These are phyloP conservation scores for Podospora australis DNA, from an alignment of 495 filamentous ascomycete genomes.

Conservation along the genomic window DNA sequence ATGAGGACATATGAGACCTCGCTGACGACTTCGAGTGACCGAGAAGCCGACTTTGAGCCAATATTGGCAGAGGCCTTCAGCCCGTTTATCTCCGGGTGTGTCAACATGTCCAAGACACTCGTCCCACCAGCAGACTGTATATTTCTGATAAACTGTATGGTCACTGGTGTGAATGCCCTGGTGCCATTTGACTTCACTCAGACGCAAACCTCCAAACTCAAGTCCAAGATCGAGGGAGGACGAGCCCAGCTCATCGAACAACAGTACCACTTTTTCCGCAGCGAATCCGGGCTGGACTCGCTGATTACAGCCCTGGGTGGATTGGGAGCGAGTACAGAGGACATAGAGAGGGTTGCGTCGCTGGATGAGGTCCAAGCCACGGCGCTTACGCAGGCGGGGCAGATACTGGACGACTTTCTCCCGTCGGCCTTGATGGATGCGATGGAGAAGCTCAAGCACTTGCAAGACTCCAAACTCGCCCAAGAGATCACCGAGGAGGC, in stretches of 20 bases:
- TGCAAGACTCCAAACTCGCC: slow-evolving; percentile 63
- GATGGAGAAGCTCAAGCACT: slow-evolving; percentile 63
- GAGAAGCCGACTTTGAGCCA: slow-evolving; percentile 63
- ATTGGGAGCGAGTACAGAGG: slow-evolving; percentile 29
- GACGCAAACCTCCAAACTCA: slow-evolving; percentile 36
- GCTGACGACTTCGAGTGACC: slow-evolving; percentile 48
- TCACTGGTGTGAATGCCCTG: slow-evolving; percentile 49
- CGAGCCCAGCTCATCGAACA: slow-evolving; percentile 45
- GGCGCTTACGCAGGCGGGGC: slow-evolving; percentile 57
- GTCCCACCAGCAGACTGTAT: slow-evolving; percentile 54
- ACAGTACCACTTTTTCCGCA: slow-evolving; percentile 63
- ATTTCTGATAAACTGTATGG: slow-evolving; percentile 76
- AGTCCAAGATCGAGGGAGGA: slow-evolving; percentile 38
- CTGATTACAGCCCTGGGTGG: slow-evolving; percentile 57
- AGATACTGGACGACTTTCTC: slow-evolving; percentile 83
- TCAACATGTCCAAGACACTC: slow-evolving; percentile 59
- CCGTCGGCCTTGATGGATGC: slow-evolving; percentile 92
- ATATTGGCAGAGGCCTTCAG: slow-evolving; percentile 80
- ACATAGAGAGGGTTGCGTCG: slow-evolving; percentile 28
- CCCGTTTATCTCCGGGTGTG: slow-evolving; percentile 72
- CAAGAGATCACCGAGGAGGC: slow-evolving; percentile 76
- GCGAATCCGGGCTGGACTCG: slow-evolving; percentile 62
- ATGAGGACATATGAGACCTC: slow-evolving; percentile 85
- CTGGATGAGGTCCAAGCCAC: slow-evolving; percentile 56
- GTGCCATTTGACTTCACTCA: slow-evolving; percentile 51